Evolutionary conservation across 2,329 filamentous ascomycete genomes (phyloP), one percentile per base, ranked within the genome.

Genomic region (Arthrobotrys sphaeroides): DNA sequence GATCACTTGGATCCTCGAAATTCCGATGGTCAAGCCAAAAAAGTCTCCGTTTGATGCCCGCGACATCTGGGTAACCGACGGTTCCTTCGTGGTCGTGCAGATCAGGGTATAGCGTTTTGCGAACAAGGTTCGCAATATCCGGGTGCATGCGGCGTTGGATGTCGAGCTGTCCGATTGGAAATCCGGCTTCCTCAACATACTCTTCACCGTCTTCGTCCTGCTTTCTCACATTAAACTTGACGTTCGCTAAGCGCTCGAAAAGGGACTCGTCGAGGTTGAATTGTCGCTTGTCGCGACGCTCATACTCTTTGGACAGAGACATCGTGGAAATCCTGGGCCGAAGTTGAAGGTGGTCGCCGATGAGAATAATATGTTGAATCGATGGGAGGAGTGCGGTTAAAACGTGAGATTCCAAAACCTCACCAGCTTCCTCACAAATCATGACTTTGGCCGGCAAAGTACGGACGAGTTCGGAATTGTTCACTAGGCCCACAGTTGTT

Each of bases 121-220:
- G 83, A 6, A 92, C 83, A 0, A 92, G 84, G 1, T 81, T 80
- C 0, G 90, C 85, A 7, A 92, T 89, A 0, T 83, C 84, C 0
- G 90, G 90, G 60, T 86, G 85, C 89, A 92, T 92, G 9, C 90
- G 85, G 10, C 89, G 83, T 79, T 92, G 90, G 0, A 85, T 85
- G 9, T 88, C 83, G 1, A 91, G 82, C 2, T 81, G 83, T 53
- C 78, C 81, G 59, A 82, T 82, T 2, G 84, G 84, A 9, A 79
- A 49, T 10, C 53, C 69, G 12, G 53, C 45, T 4, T 45, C 47
- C 7, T 55, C 20, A 70, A 88, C 16, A 12, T 22, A 6, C 38
- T 85, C 85, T 12, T 60, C 55, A 2, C 6, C 20, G 20, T 60
- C 65, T 0, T 85, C 87, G 18, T 65, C 42, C 2, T 40, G 7